Evolutionary conservation across 768 basidiomycete genomes (phyloP).

Genomic region (Xerocomus spinulosus): DNA sequence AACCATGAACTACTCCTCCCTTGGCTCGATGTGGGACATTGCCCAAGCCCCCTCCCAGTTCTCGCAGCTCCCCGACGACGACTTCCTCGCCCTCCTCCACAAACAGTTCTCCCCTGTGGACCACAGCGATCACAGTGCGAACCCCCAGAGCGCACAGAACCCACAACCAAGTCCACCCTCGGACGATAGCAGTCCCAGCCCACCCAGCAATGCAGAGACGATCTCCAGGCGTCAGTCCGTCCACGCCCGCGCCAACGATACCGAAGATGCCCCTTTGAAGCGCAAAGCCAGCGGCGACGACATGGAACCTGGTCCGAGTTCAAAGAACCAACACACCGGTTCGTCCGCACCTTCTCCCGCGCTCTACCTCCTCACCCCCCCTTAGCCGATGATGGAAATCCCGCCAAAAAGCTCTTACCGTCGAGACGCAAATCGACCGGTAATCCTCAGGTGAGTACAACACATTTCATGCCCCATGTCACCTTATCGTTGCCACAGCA

Average conservation of each 20-base stretch:
- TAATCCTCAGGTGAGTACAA: conserved; percentile 29
- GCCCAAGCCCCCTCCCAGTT: conserved; percentile 50
- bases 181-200: conserved; percentile 78
- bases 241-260: conserved; percentile 29
- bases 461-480: neutral
- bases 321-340: conserved; percentile 66
- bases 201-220: conserved; percentile 44
- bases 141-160: conserved; percentile 53
- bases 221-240: conserved; percentile 19
- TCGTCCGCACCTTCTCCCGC: conserved; percentile 21
- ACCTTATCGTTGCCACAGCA: conserved; percentile 25
- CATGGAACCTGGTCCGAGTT: conserved; percentile 58
- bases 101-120: conserved; percentile 58
- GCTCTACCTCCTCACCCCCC: neutral
- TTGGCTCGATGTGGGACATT: conserved; percentile 64
- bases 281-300: conserved; percentile 72
- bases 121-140: conserved; percentile 41
- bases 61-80: conserved; percentile 65
- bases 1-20: conserved; percentile 35
- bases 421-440: conserved; percentile 41
- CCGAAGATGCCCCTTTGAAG: conserved; percentile 55
- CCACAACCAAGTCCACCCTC: conserved; percentile 49
- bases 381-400: conserved; percentile 22
- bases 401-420: conserved; percentile 24
- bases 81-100: conserved; percentile 71